Base-by-base conservation (phyloP, 352 stramenopile genomes). In the Phytophthora sp. region DNA sequence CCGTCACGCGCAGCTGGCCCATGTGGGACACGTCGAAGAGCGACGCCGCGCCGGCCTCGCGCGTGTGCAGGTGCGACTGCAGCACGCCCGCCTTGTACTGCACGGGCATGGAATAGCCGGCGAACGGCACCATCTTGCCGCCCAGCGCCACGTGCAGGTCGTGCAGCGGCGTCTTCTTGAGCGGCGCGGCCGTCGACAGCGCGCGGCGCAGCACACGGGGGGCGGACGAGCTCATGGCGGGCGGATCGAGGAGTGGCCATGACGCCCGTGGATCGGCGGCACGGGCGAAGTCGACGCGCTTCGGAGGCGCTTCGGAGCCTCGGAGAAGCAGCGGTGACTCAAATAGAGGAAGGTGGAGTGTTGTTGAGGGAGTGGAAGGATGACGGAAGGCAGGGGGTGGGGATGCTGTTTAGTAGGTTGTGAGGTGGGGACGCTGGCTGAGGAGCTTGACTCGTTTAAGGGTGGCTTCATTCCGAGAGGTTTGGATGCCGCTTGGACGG, bases 21-120 rank as follows among this genome's bases (percentile, higher is more conserved):
- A 99, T 99, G 84, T 99, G 97, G 30, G 92, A 98, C 27, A 99
- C 97, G 79, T 99, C 97, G 76, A 99, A 99, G 20, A 99, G 78
- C 50, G 89, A 95, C 15, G 95, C 89, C 44, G 89, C 78, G 55
- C 76, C 76, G 4, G 69, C 24, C 34, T 74, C 72, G 24, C 85
- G 86, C 38, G 84, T 96, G 79, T 94, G 86, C 51, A 87, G 82
- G 59, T 98, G 68, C 77, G 91, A 97, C 74, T 99, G 98, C 69
- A 99, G 87, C 23, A 99, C 94, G n/a, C 97, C 97, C 15, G 84
- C 90, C 30, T 57, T 17, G 88, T 99, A 99, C 65, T 99, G 88
- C 43, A 99, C 96, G 6, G 97, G 97, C 61, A 99, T 96, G 41
- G 92, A 78, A 77, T 99, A 99, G 44, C 97, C 97, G 0, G 97